phyloP scores from a whole-genome alignment of 495 filamentous ascomycete genomes.

The Xylaria longipes region DNA sequence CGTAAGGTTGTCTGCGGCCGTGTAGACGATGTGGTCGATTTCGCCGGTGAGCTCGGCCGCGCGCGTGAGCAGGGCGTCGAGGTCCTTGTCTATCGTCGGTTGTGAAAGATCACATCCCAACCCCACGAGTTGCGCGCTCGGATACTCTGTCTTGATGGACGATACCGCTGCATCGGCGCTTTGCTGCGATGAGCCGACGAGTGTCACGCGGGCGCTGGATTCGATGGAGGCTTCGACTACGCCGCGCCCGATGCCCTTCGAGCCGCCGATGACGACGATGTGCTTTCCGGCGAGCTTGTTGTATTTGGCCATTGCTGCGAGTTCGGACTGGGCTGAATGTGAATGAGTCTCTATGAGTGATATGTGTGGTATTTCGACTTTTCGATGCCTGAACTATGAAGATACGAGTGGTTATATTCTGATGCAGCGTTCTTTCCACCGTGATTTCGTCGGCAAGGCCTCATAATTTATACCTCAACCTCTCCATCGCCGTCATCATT shows the following conservation, averaged over 20 bases:
- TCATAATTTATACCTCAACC: background rate
- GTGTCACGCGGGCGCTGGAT: conserved; percentile 57
- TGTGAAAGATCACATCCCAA: conserved; percentile 58
- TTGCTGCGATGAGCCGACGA: conserved; percentile 58
- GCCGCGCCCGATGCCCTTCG: conserved; percentile 61
- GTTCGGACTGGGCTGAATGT: background rate
- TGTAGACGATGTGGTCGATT: conserved; percentile 69
- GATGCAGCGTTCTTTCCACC: background rate
- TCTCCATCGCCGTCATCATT: background rate
- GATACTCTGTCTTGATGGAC: conserved; percentile 43
- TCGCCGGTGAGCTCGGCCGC: conserved; percentile 38
- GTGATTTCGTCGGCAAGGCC: background rate
- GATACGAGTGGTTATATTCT: background rate
- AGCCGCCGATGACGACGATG: conserved; percentile 63
- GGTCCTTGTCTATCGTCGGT: conserved; percentile 49
- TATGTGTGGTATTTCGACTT: background rate
- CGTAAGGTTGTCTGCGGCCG: conserved; percentile 57
- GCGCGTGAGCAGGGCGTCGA: conserved; percentile 53
- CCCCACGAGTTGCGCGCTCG: conserved; percentile 41
- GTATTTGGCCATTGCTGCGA: conserved; percentile 39
- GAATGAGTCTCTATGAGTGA: background rate
- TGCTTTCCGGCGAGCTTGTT: conserved; percentile 49
- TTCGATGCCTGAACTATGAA: background rate
- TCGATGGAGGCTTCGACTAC: conserved; percentile 60
- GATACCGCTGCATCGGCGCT: conserved; percentile 49